Evolutionary conservation across 495 filamentous ascomycete species (phyloP).

Genomic region (Penicillium alfredii): DNA sequence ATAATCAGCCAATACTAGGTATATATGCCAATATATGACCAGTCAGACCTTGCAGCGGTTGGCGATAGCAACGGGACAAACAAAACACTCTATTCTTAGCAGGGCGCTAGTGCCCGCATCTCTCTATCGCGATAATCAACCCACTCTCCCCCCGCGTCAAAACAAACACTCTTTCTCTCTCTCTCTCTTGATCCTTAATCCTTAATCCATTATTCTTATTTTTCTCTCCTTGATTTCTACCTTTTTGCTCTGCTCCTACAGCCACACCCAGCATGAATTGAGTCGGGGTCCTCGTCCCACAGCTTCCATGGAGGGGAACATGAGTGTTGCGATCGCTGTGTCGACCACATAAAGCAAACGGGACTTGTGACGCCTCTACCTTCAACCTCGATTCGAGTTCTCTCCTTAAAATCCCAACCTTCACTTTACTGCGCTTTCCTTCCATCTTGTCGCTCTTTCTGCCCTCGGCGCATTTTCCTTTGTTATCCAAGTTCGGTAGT

Average conservation of each 20-base stretch:
- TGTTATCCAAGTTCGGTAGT: too few species aligned
- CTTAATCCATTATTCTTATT: constrained; percentile 4
- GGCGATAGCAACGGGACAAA: constrained; percentile 8
- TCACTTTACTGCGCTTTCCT: constrained; percentile 6
- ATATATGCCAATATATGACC: constrained; percentile 7
- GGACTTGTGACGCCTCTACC: constrained; percentile 2
- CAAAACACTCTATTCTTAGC: constrained; percentile 2
- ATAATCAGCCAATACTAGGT: too few species aligned
- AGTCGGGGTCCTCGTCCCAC: not conserved
- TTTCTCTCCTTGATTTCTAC: too few species aligned
- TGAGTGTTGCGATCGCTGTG: constrained; percentile 11
- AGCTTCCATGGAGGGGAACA: constrained; percentile 19
- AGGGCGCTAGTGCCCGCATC: constrained; percentile 23
- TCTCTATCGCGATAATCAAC: constrained; percentile 25
- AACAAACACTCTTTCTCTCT: constrained; percentile 17
- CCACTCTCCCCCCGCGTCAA: constrained; percentile 20
- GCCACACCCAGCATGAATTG: too few species aligned
- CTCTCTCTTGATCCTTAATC: constrained; percentile 3
- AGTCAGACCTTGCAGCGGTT: constrained; percentile 9
- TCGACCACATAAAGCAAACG: constrained; percentile 8
- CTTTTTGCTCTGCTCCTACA: too few species aligned
- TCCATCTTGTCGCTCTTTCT: constrained; percentile 8
- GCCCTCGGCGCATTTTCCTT: too few species aligned
- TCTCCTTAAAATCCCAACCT: constrained; percentile 5
- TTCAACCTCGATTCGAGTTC: constrained; percentile 2